These are phyloP conservation scores for Fraxinus sp. DNA, from an alignment of 305 asterid genomes.

Conservation along the genomic window DNA sequence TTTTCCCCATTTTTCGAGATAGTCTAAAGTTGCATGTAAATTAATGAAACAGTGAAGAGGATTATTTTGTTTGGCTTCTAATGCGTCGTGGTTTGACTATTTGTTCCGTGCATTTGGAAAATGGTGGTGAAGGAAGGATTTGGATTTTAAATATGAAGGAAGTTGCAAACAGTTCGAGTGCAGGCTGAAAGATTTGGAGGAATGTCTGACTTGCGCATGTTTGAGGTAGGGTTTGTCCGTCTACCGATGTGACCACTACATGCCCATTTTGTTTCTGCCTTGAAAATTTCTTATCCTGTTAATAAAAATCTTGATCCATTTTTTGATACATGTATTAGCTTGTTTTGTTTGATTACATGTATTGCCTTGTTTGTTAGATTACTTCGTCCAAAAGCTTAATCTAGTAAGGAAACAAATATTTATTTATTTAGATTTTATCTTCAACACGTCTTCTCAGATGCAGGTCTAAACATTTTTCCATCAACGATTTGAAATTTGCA, in stretches of 20 bases:
- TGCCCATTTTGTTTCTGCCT: not conserved
- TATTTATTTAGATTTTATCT: not conserved
- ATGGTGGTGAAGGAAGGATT: slow-evolving; percentile 42
- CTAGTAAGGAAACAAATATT: not conserved
- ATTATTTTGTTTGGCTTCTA: slow-evolving; percentile 9
- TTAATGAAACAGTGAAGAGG: slow-evolving; percentile 7
- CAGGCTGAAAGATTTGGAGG: slow-evolving; percentile 46
- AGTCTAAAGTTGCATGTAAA: not conserved
- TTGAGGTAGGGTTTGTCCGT: slow-evolving; percentile 41
- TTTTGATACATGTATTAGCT: not conserved
- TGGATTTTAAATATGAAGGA: slow-evolving; percentile 38
- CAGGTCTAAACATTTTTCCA: not conserved
- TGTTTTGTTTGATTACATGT: not conserved
- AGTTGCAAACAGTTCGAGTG: slow-evolving; percentile 36
- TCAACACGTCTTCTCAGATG: not conserved
- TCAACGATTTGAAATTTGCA: not conserved
- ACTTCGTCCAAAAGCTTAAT: not conserved
- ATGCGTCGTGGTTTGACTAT: slow-evolving; percentile 25
- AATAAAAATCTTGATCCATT: not conserved
- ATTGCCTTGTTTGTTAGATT: not conserved
- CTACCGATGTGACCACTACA: not conserved
- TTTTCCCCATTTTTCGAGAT: not conserved
- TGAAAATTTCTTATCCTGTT: not conserved
- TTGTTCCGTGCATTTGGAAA: slow-evolving; percentile 29
- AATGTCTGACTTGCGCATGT: slow-evolving; percentile 63